Conservation (phyloP, 805 yeast species). For the Candida sithepensis region DNA sequence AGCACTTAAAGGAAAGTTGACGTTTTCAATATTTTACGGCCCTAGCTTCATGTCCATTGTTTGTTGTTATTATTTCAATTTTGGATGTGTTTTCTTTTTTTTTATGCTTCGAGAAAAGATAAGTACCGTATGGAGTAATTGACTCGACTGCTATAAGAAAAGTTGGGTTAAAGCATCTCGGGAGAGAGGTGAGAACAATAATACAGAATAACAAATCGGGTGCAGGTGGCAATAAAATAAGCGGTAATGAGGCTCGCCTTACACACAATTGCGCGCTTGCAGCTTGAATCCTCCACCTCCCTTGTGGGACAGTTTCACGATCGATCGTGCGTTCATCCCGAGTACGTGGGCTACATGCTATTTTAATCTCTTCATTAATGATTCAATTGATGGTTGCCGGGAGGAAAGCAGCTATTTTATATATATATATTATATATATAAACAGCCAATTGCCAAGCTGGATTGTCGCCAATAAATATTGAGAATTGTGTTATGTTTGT, state of each 20-base stretch:
- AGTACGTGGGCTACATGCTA: no score
- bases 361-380: no score
- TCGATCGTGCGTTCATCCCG: no score
- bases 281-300: no score
- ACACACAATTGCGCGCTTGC: no score
- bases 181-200: not conserved
- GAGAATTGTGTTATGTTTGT: no score
- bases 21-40: not conserved
- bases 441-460: no score
- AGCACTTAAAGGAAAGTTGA: not conserved
- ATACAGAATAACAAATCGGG: not conserved
- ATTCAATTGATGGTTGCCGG: no score
- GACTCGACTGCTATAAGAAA: not conserved
- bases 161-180: not conserved
- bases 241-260: not conserved
- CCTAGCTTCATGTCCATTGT: not conserved
- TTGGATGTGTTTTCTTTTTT: not conserved
- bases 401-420: no score
- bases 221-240: not conserved
- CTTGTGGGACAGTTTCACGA: no score
- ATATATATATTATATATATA: no score
- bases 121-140: not conserved
- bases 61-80: not conserved
- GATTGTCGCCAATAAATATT: no score
- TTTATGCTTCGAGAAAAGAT: not conserved